Percentiles rank a stretch among this genome's conserved stretches.
Evolutionary conservation across 306 rosid genomes (phyloP).

Genomic region (Hippophae rhamnoides): DNA sequence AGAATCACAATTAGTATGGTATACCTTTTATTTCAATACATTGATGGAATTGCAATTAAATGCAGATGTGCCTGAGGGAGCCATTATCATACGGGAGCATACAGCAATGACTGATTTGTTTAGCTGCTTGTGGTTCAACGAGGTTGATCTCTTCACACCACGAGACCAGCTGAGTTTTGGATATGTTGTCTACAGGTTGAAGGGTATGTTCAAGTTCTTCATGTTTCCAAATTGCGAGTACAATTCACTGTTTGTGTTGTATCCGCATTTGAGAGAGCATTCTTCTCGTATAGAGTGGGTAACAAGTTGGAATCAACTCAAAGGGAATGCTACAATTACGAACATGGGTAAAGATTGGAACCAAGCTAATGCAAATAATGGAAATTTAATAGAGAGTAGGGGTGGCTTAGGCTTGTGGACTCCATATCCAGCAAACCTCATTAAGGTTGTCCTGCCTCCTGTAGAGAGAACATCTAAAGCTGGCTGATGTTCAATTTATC

Average conservation of each 20-base stretch:
- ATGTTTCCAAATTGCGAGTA: slow-evolving; percentile 98
- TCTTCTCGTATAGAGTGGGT: slow-evolving; percentile 98
- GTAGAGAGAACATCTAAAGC: slow-evolving; percentile 84
- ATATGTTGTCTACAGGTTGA: slow-evolving; percentile 75
- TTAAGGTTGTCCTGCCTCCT: slow-evolving; percentile 56
- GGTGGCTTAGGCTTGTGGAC: slow-evolving; percentile 95
- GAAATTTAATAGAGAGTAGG: slow-evolving; percentile 60
- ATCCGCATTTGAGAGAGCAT: slow-evolving; percentile 96
- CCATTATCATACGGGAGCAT: slow-evolving; percentile 76
- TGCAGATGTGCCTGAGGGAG: slow-evolving; percentile 99
- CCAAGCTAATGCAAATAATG: slow-evolving; percentile 42
- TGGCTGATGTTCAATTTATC: slow-evolving; percentile 45
- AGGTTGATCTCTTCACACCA: slow-evolving; percentile 93
- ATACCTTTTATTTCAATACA: slow-evolving; percentile 3
- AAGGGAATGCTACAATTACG: slow-evolving; percentile 24
- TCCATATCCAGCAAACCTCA: slow-evolving; percentile 72
- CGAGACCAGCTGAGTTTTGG: slow-evolving; percentile 98
- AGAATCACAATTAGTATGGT: not conserved
- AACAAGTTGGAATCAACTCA: slow-evolving; percentile 61
- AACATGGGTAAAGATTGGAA: slow-evolving; percentile 54
- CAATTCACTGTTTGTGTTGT: slow-evolving; percentile 85
- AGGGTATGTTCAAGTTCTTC: slow-evolving; percentile 48
- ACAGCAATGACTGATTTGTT: slow-evolving; percentile 65
- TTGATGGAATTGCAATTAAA: slow-evolving; percentile 16
- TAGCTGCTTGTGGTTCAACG: slow-evolving; percentile 98